phyloP scores from a whole-genome alignment of 805 yeast species.

The Starmerella gropengiesseri region DNA sequence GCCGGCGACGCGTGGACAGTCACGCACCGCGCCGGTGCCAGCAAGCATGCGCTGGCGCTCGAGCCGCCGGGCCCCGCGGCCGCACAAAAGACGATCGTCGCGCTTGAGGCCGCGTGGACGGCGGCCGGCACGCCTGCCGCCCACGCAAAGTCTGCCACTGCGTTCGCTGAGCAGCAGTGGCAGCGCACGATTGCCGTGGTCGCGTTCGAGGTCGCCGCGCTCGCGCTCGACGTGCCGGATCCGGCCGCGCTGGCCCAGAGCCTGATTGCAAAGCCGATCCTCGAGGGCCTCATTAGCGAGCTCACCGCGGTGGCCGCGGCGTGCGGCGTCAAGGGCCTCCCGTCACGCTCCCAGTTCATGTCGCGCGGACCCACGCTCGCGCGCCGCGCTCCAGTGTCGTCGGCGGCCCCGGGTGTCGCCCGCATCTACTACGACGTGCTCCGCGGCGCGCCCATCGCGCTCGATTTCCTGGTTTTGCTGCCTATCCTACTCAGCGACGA shows the following conservation, averaged over 20 bases:
- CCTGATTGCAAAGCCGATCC: conserved; percentile 73
- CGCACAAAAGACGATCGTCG: conserved; percentile 4
- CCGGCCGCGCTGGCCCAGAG: conserved; percentile 51
- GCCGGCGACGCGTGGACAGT: conserved; percentile 12
- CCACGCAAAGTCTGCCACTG: conserved; percentile 38
- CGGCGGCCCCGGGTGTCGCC: conserved; percentile 39
- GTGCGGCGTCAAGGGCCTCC: conserved; percentile 60
- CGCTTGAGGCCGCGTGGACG: conserved; percentile 19
- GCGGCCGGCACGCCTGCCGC: conserved; percentile 15
- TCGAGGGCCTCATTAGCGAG: conserved; percentile 71
- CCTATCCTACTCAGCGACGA: conserved; percentile 89
- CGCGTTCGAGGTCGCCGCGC: conserved; percentile 64
- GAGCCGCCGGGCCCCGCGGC: conserved; percentile 18
- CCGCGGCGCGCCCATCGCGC: conserved; percentile 45
- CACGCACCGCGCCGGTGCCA: conserved; percentile 12
- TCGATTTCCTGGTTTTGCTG: conserved; percentile 70
- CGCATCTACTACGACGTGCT: conserved; percentile 55
- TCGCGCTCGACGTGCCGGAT: conserved; percentile 59
- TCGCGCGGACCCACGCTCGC: conserved; percentile 15
- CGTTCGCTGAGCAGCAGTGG: conserved; percentile 57
- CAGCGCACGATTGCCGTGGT: conserved; percentile 68
- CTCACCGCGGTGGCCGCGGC: conserved; percentile 48
- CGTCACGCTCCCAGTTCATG: conserved; percentile 21
- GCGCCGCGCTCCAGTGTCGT: conserved; percentile 26
- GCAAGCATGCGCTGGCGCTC: conserved; percentile 8